Conservation (phyloP, 2,329 filamentous ascomycete species). For the Epichloe amarillans region DNA sequence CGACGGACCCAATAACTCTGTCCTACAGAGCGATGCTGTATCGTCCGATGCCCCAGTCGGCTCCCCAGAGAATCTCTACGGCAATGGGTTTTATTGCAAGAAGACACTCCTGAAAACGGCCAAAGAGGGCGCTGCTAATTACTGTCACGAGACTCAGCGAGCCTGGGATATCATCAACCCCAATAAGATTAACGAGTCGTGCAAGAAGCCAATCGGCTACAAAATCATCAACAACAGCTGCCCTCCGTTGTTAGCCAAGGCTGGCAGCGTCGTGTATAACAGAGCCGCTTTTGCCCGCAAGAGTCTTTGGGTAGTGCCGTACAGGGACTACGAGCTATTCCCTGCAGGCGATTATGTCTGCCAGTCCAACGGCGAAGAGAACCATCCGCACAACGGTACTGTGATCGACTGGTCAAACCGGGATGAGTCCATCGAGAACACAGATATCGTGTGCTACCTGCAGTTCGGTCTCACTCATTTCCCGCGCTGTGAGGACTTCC, state of each 20-base stretch:
- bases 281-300: conserved; percentile 29
- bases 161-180: conserved; percentile 28
- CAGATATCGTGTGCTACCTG: conserved; percentile 38
- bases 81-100: conserved; percentile 52
- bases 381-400: conserved; percentile 7
- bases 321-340: conserved; percentile 28
- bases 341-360: conserved; percentile 30
- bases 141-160: conserved; percentile 17
- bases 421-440: conserved; percentile 35
- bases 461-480: conserved; percentile 45
- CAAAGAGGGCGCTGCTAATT: conserved; percentile 11
- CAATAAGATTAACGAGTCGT: conserved; percentile 23
- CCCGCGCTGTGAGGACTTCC: conserved; percentile 51
- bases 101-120: conserved; percentile 15
- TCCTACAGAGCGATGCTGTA: conserved; percentile 59
- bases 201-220: conserved; percentile 30
- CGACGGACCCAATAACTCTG: conserved; percentile 46
- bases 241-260: conserved; percentile 30
- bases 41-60: conserved; percentile 49
- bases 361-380: conserved; percentile 28
- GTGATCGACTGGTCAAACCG: conserved; percentile 35
- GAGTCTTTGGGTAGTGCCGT: conserved; percentile 29
- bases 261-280: conserved; percentile 22
- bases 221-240: conserved; percentile 33
- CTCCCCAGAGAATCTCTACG: conserved; percentile 55